phyloP scores from a whole-genome alignment of 345 rosid species.

The Lepidium africanum region DNA sequence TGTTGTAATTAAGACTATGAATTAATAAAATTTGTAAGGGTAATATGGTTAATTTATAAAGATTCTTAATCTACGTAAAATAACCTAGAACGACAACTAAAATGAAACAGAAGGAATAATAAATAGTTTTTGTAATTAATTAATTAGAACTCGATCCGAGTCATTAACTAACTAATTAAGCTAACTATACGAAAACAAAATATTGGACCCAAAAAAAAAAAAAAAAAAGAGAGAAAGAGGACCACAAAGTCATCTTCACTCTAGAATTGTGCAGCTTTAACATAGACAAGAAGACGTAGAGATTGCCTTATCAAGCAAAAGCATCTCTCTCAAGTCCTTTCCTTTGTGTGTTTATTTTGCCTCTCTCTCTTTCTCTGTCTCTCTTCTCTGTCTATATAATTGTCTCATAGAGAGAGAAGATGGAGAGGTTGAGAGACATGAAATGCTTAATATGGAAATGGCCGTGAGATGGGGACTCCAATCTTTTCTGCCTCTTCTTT shows the following conservation, averaged over 20 bases:
- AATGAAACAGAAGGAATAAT: too few relatives aligned
- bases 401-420: background rate
- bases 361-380: background rate
- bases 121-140: too few relatives aligned
- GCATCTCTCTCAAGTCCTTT: conserved; percentile 23
- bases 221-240: conserved; percentile 3
- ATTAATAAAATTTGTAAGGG: too few relatives aligned
- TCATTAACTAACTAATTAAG: conserved; percentile 1
- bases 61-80: too few relatives aligned
- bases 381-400: background rate
- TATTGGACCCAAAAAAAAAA: background rate
- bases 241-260: conserved; percentile 23
- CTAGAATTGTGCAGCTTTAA: conserved; percentile 28
- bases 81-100: too few relatives aligned
- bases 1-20: too few relatives aligned
- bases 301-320: conserved; percentile 33
- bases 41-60: too few relatives aligned
- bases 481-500: conserved; percentile 30
- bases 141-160: background rate
- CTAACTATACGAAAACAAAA: background rate
- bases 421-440: conserved; percentile 40
- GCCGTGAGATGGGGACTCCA: conserved; percentile 31
- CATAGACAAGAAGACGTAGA: conserved; percentile 23
- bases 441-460: conserved; percentile 32
- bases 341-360: conserved; percentile 14